Base-by-base conservation (phyloP, 2,329 filamentous ascomycete genomes). In the Apiospora phragmitis region DNA sequence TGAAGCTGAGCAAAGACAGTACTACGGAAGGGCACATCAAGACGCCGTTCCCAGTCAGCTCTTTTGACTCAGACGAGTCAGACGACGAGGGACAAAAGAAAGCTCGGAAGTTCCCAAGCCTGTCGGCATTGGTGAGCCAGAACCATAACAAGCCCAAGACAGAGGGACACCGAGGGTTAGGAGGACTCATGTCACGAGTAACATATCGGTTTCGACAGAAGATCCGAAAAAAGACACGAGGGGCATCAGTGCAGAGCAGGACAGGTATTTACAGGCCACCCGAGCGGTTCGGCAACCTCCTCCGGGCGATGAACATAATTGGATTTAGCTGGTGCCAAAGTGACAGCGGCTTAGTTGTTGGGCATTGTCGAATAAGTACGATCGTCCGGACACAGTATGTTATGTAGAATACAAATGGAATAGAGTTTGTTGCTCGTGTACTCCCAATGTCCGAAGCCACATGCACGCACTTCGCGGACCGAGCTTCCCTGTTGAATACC, bases 31-130 rank as follows among this genome's bases (percentile, higher is more conserved):
- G 69, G 26, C 62, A 69, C 49, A 32, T 70, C 55, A 74, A 72
- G 70, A 74, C 73, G 47, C 71, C 73, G 3, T 74, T 72, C 42
- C 67, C 67, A 32, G 67, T 66, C 35, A 77, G 75, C 69, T 68
- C 69, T 1, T 77, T 75, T 43, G 75, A 77, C 35, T 70, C 73
- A 11, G 73, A 74, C 59, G 72, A 72, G 35, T 68, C 69, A 41
- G 72, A 72, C 32, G 71, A 55, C 51, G 59, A 66, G 38, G 69
- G 59, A 16, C 43, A 70, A 1, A 62, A 62, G 55, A 62, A 29
- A 47, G 55, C 7, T 1, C 55, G 55, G 3, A 62, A 38, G 29
- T 62, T 62, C 55, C 55, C 55, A 8, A 62, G 55, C 14, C 32
- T 62, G 55, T 62, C 55, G 55, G 55, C 55, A 9, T 14, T 62